Conservation (phyloP, 805 yeast genomes). For the Ogataea methanolica region DNA sequence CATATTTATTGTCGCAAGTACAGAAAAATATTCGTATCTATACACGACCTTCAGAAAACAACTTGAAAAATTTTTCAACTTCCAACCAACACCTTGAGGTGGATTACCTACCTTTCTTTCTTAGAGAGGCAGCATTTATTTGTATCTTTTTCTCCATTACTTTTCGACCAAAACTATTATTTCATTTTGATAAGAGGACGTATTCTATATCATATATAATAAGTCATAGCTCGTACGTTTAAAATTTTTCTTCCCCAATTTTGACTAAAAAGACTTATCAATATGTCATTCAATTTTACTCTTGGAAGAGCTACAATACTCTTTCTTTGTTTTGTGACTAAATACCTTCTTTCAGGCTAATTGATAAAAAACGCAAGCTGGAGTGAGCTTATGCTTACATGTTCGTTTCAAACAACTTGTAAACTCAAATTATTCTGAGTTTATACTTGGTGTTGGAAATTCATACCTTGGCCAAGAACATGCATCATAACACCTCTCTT, state of each 20-base stretch:
- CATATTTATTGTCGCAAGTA: neutral
- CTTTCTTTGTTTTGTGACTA: neutral
- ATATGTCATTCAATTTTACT: neutral
- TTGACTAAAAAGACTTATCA: neutral
- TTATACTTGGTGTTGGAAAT: slow-evolving; percentile 7
- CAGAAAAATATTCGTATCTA: too few species aligned
- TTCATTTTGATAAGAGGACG: neutral
- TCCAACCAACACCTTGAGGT: too few species aligned
- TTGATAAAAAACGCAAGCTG: slow-evolving; percentile 25
- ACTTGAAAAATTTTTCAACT: too few species aligned
- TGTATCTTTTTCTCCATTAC: neutral
- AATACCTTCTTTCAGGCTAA: neutral
- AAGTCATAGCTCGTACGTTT: slow-evolving; percentile 1
- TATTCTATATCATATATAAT: neutral
- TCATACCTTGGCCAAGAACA: neutral
- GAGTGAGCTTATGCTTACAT: slow-evolving; percentile 28
- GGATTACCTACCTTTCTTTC: too few species aligned
- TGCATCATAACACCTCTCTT: slow-evolving; percentile 15
- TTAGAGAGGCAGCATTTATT: neutral
- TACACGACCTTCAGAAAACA: too few species aligned
- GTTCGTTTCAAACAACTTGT: slow-evolving; percentile 8
- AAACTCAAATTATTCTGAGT: slow-evolving; percentile 4
- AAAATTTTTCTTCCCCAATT: neutral
- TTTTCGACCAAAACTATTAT: neutral
- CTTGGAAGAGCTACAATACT: neutral